Base-by-base conservation (phyloP, 345 rosid species). In the Eutrema japonicum region DNA sequence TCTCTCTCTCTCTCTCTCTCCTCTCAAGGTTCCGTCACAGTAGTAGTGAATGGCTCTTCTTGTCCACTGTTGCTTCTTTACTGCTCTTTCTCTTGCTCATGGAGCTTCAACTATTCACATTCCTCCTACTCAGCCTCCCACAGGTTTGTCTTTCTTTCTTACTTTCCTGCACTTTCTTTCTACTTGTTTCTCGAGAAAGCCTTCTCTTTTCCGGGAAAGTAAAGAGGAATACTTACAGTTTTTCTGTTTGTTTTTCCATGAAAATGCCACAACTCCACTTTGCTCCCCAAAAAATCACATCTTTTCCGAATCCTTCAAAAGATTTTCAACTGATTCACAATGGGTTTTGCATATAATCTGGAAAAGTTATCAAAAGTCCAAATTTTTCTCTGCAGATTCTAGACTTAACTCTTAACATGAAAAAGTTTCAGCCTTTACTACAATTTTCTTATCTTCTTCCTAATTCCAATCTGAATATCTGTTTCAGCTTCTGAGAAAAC, bases 101-200 rank as follows among this genome's bases (percentile, higher is more conserved):
- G 91, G 78, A 68, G 79, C 74, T 72, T 55, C 86, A 18, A 66
- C 66, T 54, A 75, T 79, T 60, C 81, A 60, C 77, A 63, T 82
- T 38, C 33, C 80, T 71, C 75, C 67, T 52, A 67, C 83, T 16
- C 85, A 68, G 54, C 82, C 84, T n/a, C 72, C 87, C 54, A 62
- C 87, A 68, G 96, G 97, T 87, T 73, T 75, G 36, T 72, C 53
- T 65, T 54, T 63, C 33, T 35, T 16, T 64, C 41, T 55, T 30
- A 38, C 26, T 48, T 26, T 71, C 43, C 33, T 57, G 13, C 26
- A 72, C 35, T 61, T 42, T 22, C 27, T 63, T 9, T 45, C 27
- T 32, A 4, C 5, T 14, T 13, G 29, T 49, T 51, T 67, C 57
- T 60, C 57, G n/a, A 45, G 37, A 75, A 75, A 75, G 41, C 8